Conservation (phyloP, 345 rosid species). For the Kernera saxatilis region DNA sequence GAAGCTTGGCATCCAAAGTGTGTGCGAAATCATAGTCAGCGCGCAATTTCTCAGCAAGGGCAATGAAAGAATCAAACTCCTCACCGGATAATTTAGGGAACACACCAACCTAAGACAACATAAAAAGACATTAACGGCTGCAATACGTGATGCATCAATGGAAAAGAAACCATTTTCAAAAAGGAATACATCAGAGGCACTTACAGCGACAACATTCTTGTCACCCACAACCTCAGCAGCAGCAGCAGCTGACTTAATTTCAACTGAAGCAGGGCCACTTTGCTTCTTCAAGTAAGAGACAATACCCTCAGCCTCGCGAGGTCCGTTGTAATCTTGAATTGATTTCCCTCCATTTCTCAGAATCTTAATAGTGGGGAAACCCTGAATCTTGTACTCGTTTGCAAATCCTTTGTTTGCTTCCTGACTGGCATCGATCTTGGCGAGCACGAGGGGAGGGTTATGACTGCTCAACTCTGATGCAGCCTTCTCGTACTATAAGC, state of each 20-base stretch:
- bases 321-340: constrained; percentile 88
- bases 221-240: constrained; percentile 57
- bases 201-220: constrained; percentile 62
- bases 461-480: constrained; percentile 69
- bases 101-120: constrained; percentile 67
- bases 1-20: constrained; percentile 74
- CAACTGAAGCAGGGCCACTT: constrained; percentile 87
- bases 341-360: constrained; percentile 76
- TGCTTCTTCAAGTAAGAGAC: constrained; percentile 75
- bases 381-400: constrained; percentile 52
- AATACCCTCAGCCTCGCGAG: constrained; percentile 92
- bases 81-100: constrained; percentile 82
- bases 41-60: constrained; percentile 75
- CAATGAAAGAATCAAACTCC: constrained; percentile 69
- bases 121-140: background rate
- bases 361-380: constrained; percentile 88
- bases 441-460: constrained; percentile 59
- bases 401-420: constrained; percentile 64
- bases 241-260: constrained; percentile 59
- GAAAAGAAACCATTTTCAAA: background rate
- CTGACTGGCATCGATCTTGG: constrained; percentile 87
- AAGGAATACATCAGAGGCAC: constrained; percentile 14
- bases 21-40: constrained; percentile 90
- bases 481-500: constrained; percentile 82
- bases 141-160: background rate